These are phyloP conservation scores for Botrytis fragariae DNA, from an alignment of 2,329 filamentous ascomycete genomes.

Conservation along the genomic window DNA sequence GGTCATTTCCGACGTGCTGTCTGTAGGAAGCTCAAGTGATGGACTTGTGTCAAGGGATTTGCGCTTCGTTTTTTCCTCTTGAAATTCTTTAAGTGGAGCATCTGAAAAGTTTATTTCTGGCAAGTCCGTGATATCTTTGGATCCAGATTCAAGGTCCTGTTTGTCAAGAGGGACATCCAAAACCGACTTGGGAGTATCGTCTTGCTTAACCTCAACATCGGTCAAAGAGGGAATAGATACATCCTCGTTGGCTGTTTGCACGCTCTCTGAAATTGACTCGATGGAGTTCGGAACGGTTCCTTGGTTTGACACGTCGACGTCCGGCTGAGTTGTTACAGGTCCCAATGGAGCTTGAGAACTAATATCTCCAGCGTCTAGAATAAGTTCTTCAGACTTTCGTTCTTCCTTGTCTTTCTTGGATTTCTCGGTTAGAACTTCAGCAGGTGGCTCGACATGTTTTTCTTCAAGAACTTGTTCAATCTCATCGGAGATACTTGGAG, in stretches of 20 bases:
- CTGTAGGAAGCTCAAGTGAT: background rate
- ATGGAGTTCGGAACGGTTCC: background rate
- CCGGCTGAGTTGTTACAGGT: background rate
- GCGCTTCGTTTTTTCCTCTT: constrained; percentile 28
- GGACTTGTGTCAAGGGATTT: constrained; percentile 19
- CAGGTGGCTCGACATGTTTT: background rate
- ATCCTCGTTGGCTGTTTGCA: background rate
- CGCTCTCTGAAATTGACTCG: background rate
- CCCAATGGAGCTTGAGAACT: background rate
- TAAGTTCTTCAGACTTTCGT: constrained; percentile 24
- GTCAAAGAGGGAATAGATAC: background rate
- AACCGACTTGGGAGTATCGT: background rate
- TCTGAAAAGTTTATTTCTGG: background rate
- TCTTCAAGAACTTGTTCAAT: background rate
- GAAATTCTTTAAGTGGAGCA: constrained; percentile 19
- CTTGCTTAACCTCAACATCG: background rate
- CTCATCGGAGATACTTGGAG: background rate
- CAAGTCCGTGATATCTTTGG: background rate
- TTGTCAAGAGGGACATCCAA: background rate
- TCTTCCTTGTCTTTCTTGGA: constrained; percentile 33
- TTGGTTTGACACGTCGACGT: constrained; percentile 15
- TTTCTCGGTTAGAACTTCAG: constrained; percentile 24
- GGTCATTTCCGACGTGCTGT: background rate
- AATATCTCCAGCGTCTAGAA: constrained; percentile 9
- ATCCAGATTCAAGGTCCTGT: background rate